Evolutionary conservation across 108 stramenopile genomes (phyloP).

Genomic region (Nannochloropsis salina): DNA sequence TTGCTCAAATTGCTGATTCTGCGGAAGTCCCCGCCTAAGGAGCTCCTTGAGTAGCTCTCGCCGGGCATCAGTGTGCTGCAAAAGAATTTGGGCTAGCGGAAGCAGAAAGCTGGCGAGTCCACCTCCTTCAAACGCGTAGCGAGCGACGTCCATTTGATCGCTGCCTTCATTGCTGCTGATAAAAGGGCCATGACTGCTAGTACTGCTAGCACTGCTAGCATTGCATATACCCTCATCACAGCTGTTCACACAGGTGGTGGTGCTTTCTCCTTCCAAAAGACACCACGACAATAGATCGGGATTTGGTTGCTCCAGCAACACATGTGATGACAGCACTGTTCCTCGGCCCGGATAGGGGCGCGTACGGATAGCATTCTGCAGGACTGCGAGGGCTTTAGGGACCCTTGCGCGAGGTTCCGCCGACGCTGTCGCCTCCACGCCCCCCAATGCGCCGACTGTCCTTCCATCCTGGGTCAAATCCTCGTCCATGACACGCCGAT

Average conservation of each 20-base stretch:
- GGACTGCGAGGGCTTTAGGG: neutral
- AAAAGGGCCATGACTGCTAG: neutral
- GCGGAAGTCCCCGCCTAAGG: neutral
- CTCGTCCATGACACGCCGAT: conserved; percentile 5
- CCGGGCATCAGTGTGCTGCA: neutral
- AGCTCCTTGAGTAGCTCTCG: neutral
- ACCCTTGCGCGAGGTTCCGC: conserved; percentile 14
- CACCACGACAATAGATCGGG: neutral
- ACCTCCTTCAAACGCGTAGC: neutral
- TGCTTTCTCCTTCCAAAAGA: neutral
- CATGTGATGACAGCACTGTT: neutral
- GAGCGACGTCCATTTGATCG: neutral
- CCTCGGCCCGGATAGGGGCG: neutral
- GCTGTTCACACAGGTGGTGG: neutral
- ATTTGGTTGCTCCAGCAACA: neutral
- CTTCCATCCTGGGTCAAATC: neutral
- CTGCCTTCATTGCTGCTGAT: neutral
- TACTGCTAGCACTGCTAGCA: neutral
- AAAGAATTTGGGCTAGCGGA: neutral
- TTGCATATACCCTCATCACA: neutral
- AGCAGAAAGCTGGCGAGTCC: neutral
- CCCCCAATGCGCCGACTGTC: neutral
- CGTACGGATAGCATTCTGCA: conserved; percentile 13
- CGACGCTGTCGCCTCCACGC: neutral
- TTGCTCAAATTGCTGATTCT: conserved; percentile 20